Evolutionary conservation across 768 basidiomycete species (phyloP).

Genomic region (Megacollybia marginata): DNA sequence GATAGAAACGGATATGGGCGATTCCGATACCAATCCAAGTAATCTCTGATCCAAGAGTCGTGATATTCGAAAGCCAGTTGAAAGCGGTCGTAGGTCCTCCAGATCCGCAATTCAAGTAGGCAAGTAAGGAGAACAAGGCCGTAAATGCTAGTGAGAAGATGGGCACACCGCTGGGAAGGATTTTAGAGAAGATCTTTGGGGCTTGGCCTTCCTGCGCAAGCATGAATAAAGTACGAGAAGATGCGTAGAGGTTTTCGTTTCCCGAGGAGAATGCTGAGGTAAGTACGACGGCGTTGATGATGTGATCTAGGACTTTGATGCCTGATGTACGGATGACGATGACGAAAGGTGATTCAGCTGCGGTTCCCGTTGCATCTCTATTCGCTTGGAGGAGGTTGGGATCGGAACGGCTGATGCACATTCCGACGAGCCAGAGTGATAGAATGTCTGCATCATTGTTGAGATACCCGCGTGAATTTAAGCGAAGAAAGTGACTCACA

Average conservation of each 20-base stretch:
- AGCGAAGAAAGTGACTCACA: no score
- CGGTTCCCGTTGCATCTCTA: conserved; percentile 20
- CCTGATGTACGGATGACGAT: conserved; percentile 68
- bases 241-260: conserved; percentile 45
- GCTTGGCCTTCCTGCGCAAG: no score
- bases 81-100: conserved; percentile 27
- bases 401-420: no score
- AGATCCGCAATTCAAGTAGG: conserved; percentile 25
- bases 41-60: conserved; percentile 19
- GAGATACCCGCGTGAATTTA: no score
- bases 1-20: conserved; percentile 33
- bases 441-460: no score
- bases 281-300: conserved; percentile 33
- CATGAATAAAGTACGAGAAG: no score
- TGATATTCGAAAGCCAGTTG: no score
- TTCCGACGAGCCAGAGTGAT: no score
- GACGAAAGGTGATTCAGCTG: conserved; percentile 50
- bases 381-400: conserved; percentile 14
- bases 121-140: conserved; percentile 24
- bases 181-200: no score
- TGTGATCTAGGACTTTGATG: conserved; percentile 42
- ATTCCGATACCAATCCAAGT: conserved; percentile 38
- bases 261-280: conserved; percentile 52
- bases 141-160: conserved; percentile 28
- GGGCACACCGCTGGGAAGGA: no score